These are phyloP conservation scores for Pythium utonaiense DNA, from an alignment of 352 stramenopile genomes.

Conservation along the genomic window DNA sequence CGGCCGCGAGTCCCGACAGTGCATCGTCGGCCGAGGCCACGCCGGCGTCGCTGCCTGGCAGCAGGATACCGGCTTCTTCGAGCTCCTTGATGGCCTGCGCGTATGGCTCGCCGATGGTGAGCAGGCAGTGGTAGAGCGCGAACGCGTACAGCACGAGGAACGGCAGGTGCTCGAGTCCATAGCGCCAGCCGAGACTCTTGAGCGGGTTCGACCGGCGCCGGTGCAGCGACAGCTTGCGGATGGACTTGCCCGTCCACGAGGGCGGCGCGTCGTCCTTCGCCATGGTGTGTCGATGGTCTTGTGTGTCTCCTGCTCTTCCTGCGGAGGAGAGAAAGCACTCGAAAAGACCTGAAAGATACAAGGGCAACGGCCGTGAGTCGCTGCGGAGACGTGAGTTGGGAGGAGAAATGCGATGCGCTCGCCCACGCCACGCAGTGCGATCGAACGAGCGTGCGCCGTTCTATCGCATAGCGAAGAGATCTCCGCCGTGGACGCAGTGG, in stretches of 20 bases:
- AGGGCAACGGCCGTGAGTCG: neutral
- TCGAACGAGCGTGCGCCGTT: neutral
- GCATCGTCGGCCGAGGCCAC: slow-evolving; percentile 33
- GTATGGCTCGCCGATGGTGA: slow-evolving; percentile 47
- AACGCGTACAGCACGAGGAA: slow-evolving; percentile 47
- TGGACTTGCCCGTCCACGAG: slow-evolving; percentile 40
- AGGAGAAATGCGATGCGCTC: neutral
- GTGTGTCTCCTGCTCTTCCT: neutral
- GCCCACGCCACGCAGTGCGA: neutral
- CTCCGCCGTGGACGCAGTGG: neutral
- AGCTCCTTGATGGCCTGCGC: slow-evolving; percentile 69
- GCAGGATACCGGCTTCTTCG: slow-evolving; percentile 52
- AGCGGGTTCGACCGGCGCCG: slow-evolving; percentile 35
- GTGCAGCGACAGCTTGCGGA: slow-evolving; percentile 45
- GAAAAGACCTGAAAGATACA: slow-evolving; percentile 6
- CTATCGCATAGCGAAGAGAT: neutral
- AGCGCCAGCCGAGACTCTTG: slow-evolving; percentile 21
- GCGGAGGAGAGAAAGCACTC: neutral
- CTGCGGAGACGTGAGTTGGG: neutral
- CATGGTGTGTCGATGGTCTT: slow-evolving; percentile 12
- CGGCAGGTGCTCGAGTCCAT: slow-evolving; percentile 44
- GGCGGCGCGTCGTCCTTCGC: slow-evolving; percentile 22
- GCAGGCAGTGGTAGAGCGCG: slow-evolving; percentile 37
- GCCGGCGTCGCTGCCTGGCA: slow-evolving; percentile 28
- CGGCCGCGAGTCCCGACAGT: slow-evolving; percentile 54